These are phyloP conservation scores for Kwoniella bestiolae DNA, from an alignment of 768 basidiomycete species.

Conservation along the genomic window DNA sequence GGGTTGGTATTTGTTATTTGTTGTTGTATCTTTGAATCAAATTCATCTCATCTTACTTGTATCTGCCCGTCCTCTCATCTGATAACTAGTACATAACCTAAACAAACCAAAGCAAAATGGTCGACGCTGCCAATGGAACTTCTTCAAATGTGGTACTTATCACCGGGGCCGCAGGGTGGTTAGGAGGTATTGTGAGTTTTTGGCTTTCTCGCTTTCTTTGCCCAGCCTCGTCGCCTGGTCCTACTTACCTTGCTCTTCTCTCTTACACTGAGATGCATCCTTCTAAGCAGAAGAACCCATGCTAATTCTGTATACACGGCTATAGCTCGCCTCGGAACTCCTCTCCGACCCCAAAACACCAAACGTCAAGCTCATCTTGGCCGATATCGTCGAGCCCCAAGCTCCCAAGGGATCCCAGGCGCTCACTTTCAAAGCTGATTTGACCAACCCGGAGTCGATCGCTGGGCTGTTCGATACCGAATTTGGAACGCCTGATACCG, in stretches of 20 bases:
- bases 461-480: slow-evolving; percentile 51
- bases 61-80: too few species aligned
- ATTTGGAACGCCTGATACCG: slow-evolving; percentile 54
- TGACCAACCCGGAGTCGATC: slow-evolving; percentile 46
- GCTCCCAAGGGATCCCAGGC: slow-evolving; percentile 50
- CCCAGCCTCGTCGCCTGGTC: not conserved
- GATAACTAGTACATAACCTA: too few species aligned
- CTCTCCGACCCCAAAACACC: slow-evolving; percentile 54
- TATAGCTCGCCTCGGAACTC: slow-evolving; percentile 47
- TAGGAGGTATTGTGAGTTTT: slow-evolving; percentile 52
- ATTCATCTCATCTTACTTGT: too few species aligned
- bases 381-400: slow-evolving; percentile 61
- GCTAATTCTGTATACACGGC: too few species aligned
- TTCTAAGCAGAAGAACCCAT: too few species aligned
- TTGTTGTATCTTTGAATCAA: too few species aligned
- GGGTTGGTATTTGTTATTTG: too few species aligned
- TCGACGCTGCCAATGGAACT: slow-evolving; percentile 23
- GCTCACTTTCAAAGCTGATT: slow-evolving; percentile 53
- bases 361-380: slow-evolving; percentile 62
- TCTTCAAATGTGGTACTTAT: slow-evolving; percentile 52
- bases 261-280: too few species aligned
- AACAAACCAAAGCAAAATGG: slow-evolving; percentile 22
- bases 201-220: not conserved
- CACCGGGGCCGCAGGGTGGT: slow-evolving; percentile 57
- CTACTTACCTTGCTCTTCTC: not conserved